Evolutionary conservation across 1,139 yeast genomes (phyloP), one percentile per base, ranked within the genome.

Genomic region (Kodamaea sp.): DNA sequence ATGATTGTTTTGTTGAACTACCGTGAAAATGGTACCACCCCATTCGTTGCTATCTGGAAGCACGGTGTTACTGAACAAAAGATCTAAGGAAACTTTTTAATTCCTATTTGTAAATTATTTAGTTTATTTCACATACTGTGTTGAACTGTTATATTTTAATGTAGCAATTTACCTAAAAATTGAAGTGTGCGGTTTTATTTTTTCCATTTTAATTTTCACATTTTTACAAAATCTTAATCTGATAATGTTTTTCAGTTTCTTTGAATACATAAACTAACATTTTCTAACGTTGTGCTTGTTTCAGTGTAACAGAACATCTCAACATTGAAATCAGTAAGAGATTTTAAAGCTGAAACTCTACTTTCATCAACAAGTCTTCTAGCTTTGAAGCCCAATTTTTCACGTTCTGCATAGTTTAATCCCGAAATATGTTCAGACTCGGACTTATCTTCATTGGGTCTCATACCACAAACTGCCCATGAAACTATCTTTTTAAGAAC

Each of bases 1-100:
- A 92, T 92, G 98, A 75, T 92, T 65, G 90, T 88, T 57, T 82
- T 92, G 71, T 85, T 92, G 75, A 92, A 92, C 95, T 92, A 92
- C 89, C 95, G 99, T 78, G 98, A 92, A 78, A 97, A 92, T 67
- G 99, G 98, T 78, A 77, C 82, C 60, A 94, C 99, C 55, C 98
- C 98, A 64, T 94, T 65, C 78, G 94, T 92, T 64, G 88, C 90
- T 55, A 81, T 89, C 84, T 92, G 97, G 97, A 94, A 90, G 79
- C 97, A 92, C 73, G 98, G 97, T 81, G 82, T 87, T 55, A 75
- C 70, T 60, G 88, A 81, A 69, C 80, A 76, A 69, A 92, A 92
- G 84, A 80, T 89, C 78, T 90, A 88, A 81, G 60, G 49, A 25
- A 15, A 15, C 12, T 29, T 29, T 29, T 29, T 29, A 9, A 24